These are phyloP conservation scores for Pyricularia sp. DNA, from an alignment of 2,329 filamentous ascomycete genomes.

Conservation along the genomic window DNA sequence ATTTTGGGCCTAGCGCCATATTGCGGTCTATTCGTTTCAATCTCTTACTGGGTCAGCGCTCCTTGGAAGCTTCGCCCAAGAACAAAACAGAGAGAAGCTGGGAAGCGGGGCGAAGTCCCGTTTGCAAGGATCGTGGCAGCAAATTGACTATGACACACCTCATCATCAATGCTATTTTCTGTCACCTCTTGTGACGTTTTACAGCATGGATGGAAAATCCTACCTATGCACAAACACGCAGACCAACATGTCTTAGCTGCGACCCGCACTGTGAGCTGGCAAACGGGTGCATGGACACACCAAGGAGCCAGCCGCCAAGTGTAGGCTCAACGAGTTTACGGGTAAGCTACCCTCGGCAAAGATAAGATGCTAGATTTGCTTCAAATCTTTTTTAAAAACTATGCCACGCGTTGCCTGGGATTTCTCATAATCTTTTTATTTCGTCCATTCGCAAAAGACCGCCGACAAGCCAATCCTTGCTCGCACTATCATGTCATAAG, in stretches of 20 bases:
- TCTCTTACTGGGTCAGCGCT: not conserved
- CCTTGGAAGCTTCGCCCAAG: not conserved
- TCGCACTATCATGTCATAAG: not conserved
- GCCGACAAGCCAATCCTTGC: not conserved
- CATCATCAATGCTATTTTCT: not conserved
- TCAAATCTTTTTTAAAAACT: not conserved
- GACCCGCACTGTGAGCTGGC: not conserved
- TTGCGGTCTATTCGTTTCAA: not conserved
- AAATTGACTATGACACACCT: not conserved
- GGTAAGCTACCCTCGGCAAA: not conserved
- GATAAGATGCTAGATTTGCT: not conserved
- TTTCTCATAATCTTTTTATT: not conserved
- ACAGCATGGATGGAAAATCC: not conserved
- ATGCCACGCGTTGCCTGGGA: not conserved
- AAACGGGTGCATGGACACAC: not conserved
- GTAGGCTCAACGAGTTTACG: not conserved
- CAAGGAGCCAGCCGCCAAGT: not conserved
- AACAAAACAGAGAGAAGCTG: not conserved
- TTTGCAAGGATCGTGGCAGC: not conserved
- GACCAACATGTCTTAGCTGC: not conserved
- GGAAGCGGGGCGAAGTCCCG: not conserved
- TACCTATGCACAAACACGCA: not conserved
- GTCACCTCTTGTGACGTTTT: conserved; percentile 1
- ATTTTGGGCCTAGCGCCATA: conserved; percentile 3
- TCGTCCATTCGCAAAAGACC: not conserved